Conservation (phyloP, 331 rosid species). For the Spiraea crenata region DNA sequence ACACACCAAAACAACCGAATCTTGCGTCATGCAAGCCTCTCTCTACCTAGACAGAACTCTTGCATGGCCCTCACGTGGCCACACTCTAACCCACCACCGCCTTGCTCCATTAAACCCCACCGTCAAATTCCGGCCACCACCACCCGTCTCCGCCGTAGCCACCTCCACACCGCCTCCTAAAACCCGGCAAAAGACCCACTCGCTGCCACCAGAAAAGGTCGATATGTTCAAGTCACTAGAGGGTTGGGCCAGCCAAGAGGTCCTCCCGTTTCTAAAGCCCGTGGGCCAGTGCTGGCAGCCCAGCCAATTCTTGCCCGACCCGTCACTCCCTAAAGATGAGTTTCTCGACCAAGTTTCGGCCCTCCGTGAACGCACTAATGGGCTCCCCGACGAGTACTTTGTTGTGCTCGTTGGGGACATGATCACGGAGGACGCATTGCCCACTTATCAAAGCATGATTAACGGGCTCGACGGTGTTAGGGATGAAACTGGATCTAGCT, state of each 20-base stretch:
- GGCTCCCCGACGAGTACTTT: conserved; percentile 60
- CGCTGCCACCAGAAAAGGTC: conserved; percentile 47
- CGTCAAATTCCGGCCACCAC: conserved; percentile 1
- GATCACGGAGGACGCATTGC: conserved; percentile 78
- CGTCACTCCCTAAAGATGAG: conserved; percentile 36
- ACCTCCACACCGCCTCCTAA: background rate
- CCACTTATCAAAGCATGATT: conserved; percentile 67
- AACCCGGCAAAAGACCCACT: conserved; percentile 26
- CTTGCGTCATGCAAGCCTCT: conserved; percentile 39
- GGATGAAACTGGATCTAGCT: conserved; percentile 52
- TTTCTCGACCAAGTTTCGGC: conserved; percentile 51
- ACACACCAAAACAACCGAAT: background rate
- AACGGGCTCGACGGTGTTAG: conserved; percentile 54
- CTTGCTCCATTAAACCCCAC: conserved; percentile 1
- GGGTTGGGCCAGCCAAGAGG: conserved; percentile 47
- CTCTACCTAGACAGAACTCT: conserved; percentile 5
- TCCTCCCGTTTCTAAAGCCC: conserved; percentile 57
- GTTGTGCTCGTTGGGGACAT: conserved; percentile 71
- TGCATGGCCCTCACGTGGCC: conserved; percentile 21
- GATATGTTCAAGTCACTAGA: conserved; percentile 61
- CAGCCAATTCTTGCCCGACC: conserved; percentile 40
- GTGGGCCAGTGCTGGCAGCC: conserved; percentile 69
- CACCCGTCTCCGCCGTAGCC: conserved; percentile 18
- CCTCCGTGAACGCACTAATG: conserved; percentile 50
- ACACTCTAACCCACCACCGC: conserved; percentile 5